Evolutionary conservation across 495 filamentous ascomycete species (phyloP).

Genomic region (Penicillium mononematosum): DNA sequence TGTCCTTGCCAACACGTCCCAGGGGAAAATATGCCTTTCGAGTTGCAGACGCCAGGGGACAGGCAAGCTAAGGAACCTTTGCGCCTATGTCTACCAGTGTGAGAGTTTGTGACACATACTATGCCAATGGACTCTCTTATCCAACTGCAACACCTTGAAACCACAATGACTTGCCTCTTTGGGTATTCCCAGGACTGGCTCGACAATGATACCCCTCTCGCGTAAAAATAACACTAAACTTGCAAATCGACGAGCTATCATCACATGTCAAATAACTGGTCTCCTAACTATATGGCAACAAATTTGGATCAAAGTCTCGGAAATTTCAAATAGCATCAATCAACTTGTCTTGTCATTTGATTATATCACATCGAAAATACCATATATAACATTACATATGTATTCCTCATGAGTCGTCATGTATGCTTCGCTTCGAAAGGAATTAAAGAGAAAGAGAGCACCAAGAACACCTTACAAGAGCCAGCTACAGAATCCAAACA

Average conservation of each 20-base stretch:
- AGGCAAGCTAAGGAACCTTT: background rate
- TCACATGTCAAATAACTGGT: background rate
- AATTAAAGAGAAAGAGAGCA: background rate
- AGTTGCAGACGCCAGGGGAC: background rate
- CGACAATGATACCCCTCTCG: background rate
- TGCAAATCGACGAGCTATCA: background rate
- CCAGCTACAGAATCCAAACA: no score
- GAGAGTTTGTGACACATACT: background rate
- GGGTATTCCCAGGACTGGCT: background rate
- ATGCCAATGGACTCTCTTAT: background rate
- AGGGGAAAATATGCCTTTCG: background rate
- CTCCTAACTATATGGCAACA: background rate
- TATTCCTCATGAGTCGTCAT: slow-evolving; percentile 10
- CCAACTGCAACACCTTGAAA: background rate
- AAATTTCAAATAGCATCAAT: slow-evolving; percentile 1
- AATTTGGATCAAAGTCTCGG: background rate
- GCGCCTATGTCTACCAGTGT: background rate
- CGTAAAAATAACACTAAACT: background rate
- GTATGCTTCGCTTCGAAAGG: background rate
- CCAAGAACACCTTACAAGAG: background rate
- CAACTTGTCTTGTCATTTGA: slow-evolving; percentile 5
- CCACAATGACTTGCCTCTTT: background rate
- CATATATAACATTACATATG: slow-evolving; percentile 9
- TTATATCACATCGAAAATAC: slow-evolving; percentile 18
- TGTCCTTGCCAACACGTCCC: background rate